These are phyloP conservation scores for Ustilago sp. DNA, from an alignment of 1,284 basidiomycete genomes.

Conservation along the genomic window DNA sequence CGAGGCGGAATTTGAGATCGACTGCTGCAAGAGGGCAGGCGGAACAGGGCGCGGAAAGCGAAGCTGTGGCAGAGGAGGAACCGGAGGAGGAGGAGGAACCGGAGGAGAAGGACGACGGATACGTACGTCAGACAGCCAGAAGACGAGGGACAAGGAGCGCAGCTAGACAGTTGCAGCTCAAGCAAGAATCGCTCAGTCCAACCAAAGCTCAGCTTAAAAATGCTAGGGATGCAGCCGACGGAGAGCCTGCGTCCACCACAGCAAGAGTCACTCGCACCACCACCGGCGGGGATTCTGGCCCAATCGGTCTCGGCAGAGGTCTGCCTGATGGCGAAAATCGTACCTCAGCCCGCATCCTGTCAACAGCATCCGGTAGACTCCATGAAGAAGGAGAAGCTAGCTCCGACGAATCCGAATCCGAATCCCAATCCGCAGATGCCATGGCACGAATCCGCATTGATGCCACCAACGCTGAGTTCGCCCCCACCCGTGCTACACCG, in stretches of 20 bases:
- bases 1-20: conserved; percentile 26
- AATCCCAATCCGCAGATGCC: background rate
- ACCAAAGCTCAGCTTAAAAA: conserved; percentile 19
- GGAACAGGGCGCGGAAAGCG: background rate
- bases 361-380: conserved; percentile 37
- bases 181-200: conserved; percentile 30
- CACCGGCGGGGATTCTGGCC: background rate
- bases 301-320: conserved; percentile 33
- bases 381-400: conserved; percentile 27
- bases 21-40: conserved; percentile 5
- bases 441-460: conserved; percentile 6
- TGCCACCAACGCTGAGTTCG: conserved; percentile 13
- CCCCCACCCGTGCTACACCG: conserved; percentile 23
- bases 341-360: conserved; percentile 18
- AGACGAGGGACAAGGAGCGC: conserved; percentile 18
- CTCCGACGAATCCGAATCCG: conserved; percentile 9
- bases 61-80: background rate
- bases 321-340: conserved; percentile 9
- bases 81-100: background rate
- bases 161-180: conserved; percentile 23
- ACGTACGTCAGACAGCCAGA: conserved; percentile 24
- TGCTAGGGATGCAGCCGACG: background rate
- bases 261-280: conserved; percentile 6
- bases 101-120: background rate
- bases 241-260: background rate